Conservation (phyloP, 257 asterid species). For the Thymus quinquecostatus region DNA sequence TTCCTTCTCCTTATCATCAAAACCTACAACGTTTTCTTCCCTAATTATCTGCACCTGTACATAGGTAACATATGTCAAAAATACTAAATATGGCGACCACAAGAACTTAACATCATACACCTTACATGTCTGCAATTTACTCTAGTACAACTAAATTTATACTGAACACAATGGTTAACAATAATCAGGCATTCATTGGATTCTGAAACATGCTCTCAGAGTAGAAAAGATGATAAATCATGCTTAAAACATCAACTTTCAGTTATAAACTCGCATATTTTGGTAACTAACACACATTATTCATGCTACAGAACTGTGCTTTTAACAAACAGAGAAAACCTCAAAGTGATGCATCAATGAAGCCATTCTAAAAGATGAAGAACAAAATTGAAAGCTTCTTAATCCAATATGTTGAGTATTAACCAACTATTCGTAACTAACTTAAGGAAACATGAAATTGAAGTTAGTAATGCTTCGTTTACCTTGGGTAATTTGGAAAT, state of each 20-base stretch:
- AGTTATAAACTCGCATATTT: no score
- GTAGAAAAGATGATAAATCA: background rate
- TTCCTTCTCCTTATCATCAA: constrained; percentile 9
- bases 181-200: background rate
- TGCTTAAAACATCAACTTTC: background rate
- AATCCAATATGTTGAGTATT: no score
- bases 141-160: background rate
- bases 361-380: background rate
- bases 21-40: constrained; percentile 28
- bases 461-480: background rate
- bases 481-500: background rate
- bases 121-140: background rate
- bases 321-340: no score
- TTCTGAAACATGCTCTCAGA: background rate
- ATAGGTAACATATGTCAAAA: background rate
- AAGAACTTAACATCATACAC: background rate
- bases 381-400: no score
- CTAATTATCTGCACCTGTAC: background rate
- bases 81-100: background rate
- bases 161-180: background rate
- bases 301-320: no score
- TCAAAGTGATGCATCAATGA: no score
- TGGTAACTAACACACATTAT: no score
- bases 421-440: no score
- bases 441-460: no score